These are phyloP conservation scores for Aspergillus nomiae DNA, from an alignment of 2,329 filamentous ascomycete genomes.

Conservation along the genomic window DNA sequence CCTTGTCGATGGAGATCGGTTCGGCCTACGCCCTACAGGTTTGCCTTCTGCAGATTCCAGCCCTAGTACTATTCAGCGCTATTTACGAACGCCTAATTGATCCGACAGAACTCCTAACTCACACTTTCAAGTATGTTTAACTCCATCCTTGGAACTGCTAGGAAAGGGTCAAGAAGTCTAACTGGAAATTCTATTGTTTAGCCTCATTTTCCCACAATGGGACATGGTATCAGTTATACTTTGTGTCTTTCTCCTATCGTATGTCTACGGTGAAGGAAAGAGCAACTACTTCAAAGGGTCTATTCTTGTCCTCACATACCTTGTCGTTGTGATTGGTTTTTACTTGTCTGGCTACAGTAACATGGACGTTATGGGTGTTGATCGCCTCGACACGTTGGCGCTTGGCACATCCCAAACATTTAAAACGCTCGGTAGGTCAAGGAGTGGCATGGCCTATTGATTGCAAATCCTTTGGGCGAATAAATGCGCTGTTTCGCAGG, in stretches of 20 bases:
- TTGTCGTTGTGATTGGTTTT: conserved; percentile 90
- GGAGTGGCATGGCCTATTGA: conserved; percentile 39
- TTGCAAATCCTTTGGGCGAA: neutral
- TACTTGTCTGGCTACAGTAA: conserved; percentile 74
- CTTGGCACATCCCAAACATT: conserved; percentile 42
- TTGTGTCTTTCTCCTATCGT: conserved; percentile 92
- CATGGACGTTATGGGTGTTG: conserved; percentile 50
- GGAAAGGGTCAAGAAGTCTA: neutral
- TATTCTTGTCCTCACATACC: conserved; percentile 87
- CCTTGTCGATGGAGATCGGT: conserved; percentile 97
- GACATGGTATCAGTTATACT: conserved; percentile 97
- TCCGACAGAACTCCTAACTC: conserved; percentile 52
- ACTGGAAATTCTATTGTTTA: conserved; percentile 32
- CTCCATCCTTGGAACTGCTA: neutral
- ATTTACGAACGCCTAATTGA: conserved; percentile 64
- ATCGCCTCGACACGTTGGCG: conserved; percentile 51
- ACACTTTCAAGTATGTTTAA: conserved; percentile 55
- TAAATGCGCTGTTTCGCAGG: neutral
- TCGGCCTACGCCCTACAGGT: conserved; percentile 96
- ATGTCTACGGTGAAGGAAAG: conserved; percentile 98
- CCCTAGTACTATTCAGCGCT: conserved; percentile 87
- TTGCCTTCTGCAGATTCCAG: conserved; percentile 90
- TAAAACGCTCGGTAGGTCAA: conserved; percentile 44
- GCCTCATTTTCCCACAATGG: conserved; percentile 96
- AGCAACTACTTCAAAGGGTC: conserved; percentile 99